Conservation (phyloP, 1,139 yeast species). For the Saccharomyces hybrid region DNA sequence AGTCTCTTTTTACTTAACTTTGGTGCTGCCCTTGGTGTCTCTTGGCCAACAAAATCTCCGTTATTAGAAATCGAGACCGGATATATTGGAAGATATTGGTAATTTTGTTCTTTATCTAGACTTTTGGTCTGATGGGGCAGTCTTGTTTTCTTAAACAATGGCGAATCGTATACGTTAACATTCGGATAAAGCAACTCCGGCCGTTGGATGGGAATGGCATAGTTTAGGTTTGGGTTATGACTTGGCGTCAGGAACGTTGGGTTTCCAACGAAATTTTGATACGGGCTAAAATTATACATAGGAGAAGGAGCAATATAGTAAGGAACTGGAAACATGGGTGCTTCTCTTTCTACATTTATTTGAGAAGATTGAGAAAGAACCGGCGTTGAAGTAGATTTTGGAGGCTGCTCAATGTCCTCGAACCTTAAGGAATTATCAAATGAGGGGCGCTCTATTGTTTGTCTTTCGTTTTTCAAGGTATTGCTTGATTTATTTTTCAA, state of each 20-base stretch:
- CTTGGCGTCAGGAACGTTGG: background rate
- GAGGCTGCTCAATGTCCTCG: slow-evolving; percentile 34
- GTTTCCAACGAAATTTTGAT: background rate
- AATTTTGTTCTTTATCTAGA: background rate
- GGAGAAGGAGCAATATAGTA: slow-evolving; percentile 4
- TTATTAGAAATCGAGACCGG: background rate
- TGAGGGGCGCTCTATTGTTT: background rate
- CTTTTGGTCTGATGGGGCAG: background rate
- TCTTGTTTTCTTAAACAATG: background rate
- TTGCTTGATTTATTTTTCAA: background rate
- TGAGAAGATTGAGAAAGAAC: slow-evolving; percentile 4
- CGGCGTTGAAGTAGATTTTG: slow-evolving; percentile 35
- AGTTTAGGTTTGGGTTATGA: slow-evolving; percentile 9
- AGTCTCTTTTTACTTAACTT: background rate
- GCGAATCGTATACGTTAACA: background rate
- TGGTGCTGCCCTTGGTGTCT: background rate
- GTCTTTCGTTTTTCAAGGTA: slow-evolving; percentile 5
- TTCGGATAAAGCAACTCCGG: background rate
- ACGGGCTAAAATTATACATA: slow-evolving; percentile 3
- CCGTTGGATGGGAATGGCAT: slow-evolving; percentile 3
- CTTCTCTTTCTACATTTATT: background rate
- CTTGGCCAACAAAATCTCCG: background rate
- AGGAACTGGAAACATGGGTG: background rate
- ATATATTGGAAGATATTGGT: background rate
- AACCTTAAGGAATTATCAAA: slow-evolving; percentile 25